These are phyloP conservation scores for Hypoxylon sp. DNA, from an alignment of 2,329 filamentous ascomycete species.

Conservation along the genomic window DNA sequence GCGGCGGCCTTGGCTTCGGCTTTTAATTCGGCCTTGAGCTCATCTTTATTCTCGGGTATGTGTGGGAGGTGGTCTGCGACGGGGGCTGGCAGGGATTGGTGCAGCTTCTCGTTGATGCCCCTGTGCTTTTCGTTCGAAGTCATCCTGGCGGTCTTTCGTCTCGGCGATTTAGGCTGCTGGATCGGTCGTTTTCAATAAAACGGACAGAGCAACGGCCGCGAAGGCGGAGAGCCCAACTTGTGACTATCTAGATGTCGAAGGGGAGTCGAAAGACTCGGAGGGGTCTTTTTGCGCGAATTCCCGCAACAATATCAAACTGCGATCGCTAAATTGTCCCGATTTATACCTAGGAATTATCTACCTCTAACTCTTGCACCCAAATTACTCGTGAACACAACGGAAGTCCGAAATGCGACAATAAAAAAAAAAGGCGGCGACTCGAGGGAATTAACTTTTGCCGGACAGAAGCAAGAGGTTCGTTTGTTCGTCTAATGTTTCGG, in stretches of 20 bases:
- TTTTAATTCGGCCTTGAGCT: conserved; percentile 61
- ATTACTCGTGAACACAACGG: conserved; percentile 17
- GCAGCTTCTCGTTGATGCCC: conserved; percentile 53
- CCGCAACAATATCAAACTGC: conserved; percentile 1
- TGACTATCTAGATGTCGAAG: background rate
- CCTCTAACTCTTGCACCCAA: conserved; percentile 18
- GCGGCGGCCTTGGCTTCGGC: conserved; percentile 58
- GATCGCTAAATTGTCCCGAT: background rate
- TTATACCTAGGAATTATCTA: conserved; percentile 8
- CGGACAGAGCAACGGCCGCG: background rate
- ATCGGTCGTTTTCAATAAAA: background rate
- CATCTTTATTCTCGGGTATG: conserved; percentile 60
- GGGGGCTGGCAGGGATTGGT: conserved; percentile 51
- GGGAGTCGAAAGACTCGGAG: background rate
- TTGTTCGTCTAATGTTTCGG: conserved; percentile 26
- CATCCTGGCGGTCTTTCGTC: conserved; percentile 42
- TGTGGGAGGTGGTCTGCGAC: conserved; percentile 58
- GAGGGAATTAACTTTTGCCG: conserved; percentile 24
- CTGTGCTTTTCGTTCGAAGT: conserved; percentile 47
- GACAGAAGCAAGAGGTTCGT: conserved; percentile 1
- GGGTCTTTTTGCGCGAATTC: conserved; percentile 26
- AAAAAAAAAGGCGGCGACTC: conserved; percentile 1
- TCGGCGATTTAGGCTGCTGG: background rate
- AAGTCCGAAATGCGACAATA: conserved; percentile 25
- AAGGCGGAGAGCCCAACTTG: background rate